Base-by-base conservation (phyloP, 371 early-diverging fungal genomes). In the Syncephalastrum racemosum region DNA sequence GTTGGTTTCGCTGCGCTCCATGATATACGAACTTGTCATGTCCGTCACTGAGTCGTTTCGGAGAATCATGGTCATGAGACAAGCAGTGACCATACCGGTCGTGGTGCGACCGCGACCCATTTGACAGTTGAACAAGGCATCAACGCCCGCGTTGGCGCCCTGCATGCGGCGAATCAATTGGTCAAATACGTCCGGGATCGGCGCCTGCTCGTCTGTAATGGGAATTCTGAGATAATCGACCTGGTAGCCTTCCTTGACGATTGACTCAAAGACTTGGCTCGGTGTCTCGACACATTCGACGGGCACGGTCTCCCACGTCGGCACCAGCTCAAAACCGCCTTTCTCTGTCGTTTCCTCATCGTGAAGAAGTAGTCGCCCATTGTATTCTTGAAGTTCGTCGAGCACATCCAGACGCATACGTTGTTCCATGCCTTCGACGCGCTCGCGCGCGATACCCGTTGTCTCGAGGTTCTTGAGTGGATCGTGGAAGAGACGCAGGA, bases 41-140 rank as follows among this genome's bases (percentile, higher is more conserved):
- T 72, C 74, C 2, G 46, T 55, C 13, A 70, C 48, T 13, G 65
- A 53, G 49, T 75, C 73, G 18, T 74, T 73, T 15, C 66, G 67
- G 23, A 72, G 42, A n/a, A 71, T 71, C 75, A 68, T 81, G 10
- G 75, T 65, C 51, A 79, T 60, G 2, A 89, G 59, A 42, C 83
- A 83, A 1, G 90, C 80, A 8, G 81, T 83, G 24, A 90, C 77
- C 81, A 87, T 87, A 6, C 87, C 90, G 6, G 89, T 89, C 0
- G 90, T 91, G 2, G 92, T 91, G 15, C 92, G 75, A 5, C 92
- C 92, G 24, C 90, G 89, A 6, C 91, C 91, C 91, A 91, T 91
- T 59, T 91, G 91, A 64, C 91, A 91, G 56, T 90, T 90, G 67
- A 88, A 91, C 42, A 91, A 57, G 12, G 82, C 71, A 56, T 84